These are phyloP conservation scores for Thalassia testudinum DNA, from an alignment of 116 monocot genomes.

Conservation along the genomic window DNA sequence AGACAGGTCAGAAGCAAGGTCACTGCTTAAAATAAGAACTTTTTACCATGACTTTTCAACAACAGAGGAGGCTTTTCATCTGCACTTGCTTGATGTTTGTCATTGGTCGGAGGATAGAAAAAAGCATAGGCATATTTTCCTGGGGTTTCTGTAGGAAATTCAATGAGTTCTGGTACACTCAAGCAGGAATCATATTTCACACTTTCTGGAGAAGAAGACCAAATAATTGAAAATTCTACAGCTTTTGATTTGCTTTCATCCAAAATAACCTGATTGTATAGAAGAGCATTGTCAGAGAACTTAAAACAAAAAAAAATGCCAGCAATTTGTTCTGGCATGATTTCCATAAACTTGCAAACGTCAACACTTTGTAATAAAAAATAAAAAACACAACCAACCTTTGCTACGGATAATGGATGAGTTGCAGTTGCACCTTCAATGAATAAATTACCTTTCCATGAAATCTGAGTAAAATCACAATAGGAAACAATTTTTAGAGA, in stretches of 20 bases:
- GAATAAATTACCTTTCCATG: too few relatives aligned
- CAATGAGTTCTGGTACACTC: slow-evolving; percentile 67
- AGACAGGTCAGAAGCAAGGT: too few relatives aligned
- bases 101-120: slow-evolving; percentile 76
- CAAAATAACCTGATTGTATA: slow-evolving; percentile 64
- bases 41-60: slow-evolving; percentile 72
- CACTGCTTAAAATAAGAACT: too few relatives aligned
- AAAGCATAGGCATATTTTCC: slow-evolving; percentile 80
- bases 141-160: slow-evolving; percentile 60
- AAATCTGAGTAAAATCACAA: too few relatives aligned
- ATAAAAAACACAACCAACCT: slow-evolving; percentile 24
- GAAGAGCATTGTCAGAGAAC: background rate
- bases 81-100: slow-evolving; percentile 30
- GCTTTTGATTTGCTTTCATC: slow-evolving; percentile 33
- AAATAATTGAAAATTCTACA: slow-evolving; percentile 31
- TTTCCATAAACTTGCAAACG: too few relatives aligned
- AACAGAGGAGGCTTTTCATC: slow-evolving; percentile 83
- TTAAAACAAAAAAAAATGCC: background rate
- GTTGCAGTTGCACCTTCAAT: slow-evolving; percentile 67
- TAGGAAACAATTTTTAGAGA: too few relatives aligned
- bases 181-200: slow-evolving; percentile 39
- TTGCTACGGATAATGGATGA: slow-evolving; percentile 63
- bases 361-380: too few relatives aligned
- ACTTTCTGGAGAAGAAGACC: slow-evolving; percentile 56
- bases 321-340: too few relatives aligned